Conservation (phyloP, 768 basidiomycete species). For the Auricularia cornea region DNA sequence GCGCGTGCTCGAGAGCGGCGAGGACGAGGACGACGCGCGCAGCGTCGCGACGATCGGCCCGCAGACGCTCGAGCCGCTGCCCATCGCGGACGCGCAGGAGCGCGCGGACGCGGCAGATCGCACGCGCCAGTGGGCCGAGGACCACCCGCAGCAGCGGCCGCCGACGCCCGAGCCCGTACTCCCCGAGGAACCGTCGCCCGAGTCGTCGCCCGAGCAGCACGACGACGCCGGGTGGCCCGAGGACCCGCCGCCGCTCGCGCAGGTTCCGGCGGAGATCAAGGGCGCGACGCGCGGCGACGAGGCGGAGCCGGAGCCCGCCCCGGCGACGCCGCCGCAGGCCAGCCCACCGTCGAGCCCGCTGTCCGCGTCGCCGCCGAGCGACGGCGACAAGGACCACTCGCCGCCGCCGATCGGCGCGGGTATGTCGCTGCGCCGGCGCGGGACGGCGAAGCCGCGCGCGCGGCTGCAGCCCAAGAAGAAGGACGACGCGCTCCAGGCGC, state of each 20-base stretch:
- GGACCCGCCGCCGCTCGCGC: background rate
- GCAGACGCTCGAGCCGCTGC: background rate
- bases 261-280: background rate
- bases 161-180: background rate
- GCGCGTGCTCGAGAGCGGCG: conserved; percentile 21
- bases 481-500: background rate
- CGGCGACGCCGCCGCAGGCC: background rate
- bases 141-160: background rate
- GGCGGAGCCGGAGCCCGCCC: background rate
- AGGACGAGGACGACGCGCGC: conserved; percentile 55
- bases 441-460: background rate
- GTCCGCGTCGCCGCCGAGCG: background rate
- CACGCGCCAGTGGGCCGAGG: background rate
- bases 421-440: background rate
- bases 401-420: background rate
- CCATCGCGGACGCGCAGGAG: background rate
- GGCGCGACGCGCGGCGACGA: background rate
- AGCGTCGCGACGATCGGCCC: conserved; percentile 57
- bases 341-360: background rate
- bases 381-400: background rate
- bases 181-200: background rate
- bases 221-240: background rate
- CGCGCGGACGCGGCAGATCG: background rate
- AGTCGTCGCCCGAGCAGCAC: background rate
- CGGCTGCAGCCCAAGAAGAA: background rate